Evolutionary conservation across 495 filamentous ascomycete genomes (phyloP).

Genomic region (Hypoxylon lenormandii): DNA sequence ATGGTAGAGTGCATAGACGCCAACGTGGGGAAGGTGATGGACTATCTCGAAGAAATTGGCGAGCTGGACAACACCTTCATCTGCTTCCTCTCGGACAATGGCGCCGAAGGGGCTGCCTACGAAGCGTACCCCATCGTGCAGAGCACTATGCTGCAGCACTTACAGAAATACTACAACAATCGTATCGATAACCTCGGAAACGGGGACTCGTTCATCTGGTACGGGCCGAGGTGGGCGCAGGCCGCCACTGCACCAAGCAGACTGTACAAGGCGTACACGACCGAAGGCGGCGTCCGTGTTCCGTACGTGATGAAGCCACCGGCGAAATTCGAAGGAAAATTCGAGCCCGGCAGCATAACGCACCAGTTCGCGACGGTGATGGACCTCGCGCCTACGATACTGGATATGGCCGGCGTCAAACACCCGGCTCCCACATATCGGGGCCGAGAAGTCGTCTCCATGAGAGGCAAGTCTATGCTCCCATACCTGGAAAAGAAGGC

Average conservation of each 20-base stretch:
- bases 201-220: constrained; percentile 73
- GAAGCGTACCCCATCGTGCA: constrained; percentile 70
- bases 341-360: constrained; percentile 59
- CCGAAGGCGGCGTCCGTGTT: constrained; percentile 71
- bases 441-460: constrained; percentile 67
- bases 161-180: constrained; percentile 74
- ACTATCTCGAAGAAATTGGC: constrained; percentile 67
- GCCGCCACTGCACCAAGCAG: constrained; percentile 73
- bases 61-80: constrained; percentile 75
- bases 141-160: constrained; percentile 62
- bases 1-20: constrained; percentile 74
- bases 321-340: constrained; percentile 50
- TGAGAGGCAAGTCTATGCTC: constrained; percentile 65
- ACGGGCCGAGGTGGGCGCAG: constrained; percentile 74
- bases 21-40: constrained; percentile 72
- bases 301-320: constrained; percentile 67
- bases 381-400: constrained; percentile 72
- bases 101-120: constrained; percentile 72
- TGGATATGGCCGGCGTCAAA: constrained; percentile 71
- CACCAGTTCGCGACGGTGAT: constrained; percentile 73
- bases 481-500: constrained; percentile 48
- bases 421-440: constrained; percentile 70
- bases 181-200: constrained; percentile 71
- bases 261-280: constrained; percentile 72
- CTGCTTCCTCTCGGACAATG: constrained; percentile 74